These are phyloP conservation scores for Trapa incisa DNA, from an alignment of 345 rosid species.

Conservation along the genomic window DNA sequence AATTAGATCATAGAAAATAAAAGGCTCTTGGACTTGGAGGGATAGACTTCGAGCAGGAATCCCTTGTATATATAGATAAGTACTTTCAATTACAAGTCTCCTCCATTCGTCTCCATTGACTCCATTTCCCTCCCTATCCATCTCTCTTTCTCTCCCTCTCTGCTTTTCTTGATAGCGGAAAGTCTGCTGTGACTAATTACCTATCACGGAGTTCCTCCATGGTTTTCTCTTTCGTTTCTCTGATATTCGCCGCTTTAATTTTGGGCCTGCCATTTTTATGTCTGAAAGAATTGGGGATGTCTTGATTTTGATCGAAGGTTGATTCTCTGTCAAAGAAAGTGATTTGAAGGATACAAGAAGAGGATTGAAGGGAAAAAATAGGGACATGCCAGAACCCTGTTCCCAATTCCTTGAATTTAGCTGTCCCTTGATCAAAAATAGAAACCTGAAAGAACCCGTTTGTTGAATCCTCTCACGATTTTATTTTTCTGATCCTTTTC, in stretches of 20 bases:
- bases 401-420: constrained; percentile 35
- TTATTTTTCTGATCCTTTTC: constrained; percentile 1
- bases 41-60: too few species aligned
- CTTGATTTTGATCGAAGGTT: constrained; percentile 21
- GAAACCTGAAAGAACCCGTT: constrained; percentile 41
- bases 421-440: constrained; percentile 24
- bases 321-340: constrained; percentile 20
- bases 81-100: too few species aligned
- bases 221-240: neutral
- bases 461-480: constrained; percentile 13
- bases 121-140: too few species aligned
- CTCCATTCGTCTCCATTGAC: too few species aligned
- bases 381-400: constrained; percentile 7
- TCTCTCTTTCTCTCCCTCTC: too few species aligned
- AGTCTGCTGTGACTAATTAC: too few species aligned
- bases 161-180: too few species aligned
- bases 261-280: neutral
- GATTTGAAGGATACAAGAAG: constrained; percentile 1
- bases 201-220: neutral
- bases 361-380: neutral
- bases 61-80: too few species aligned
- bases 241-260: neutral
- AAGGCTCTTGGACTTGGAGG: too few species aligned
- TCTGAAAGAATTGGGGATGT: neutral
- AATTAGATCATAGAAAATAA: too few species aligned